Evolutionary conservation across 768 basidiomycete species (phyloP), one percentile per base, ranked within the genome.

Genomic region (Lentinus tigrinus): DNA sequence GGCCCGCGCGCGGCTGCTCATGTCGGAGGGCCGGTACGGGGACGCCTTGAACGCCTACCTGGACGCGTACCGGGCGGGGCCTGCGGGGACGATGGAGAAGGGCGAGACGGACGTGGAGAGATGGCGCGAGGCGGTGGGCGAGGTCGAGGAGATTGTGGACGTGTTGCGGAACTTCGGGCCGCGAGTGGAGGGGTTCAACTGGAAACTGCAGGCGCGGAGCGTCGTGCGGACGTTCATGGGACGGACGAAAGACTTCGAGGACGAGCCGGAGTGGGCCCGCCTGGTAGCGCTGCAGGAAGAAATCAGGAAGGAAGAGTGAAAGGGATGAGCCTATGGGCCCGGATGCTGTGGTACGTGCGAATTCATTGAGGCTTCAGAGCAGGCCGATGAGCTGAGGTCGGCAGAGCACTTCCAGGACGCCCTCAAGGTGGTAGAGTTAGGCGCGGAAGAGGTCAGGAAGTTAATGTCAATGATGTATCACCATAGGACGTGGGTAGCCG

Each of bases 181-280:
- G 48, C 78, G 81, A 53, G 82, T 81, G 38, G 79, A 71, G 52
- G 74, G 77, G 53, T 72, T 69, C 57, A 88, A 86, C 61, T 98
- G 97, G 97, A 83, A 79, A 71, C 81, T 91, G 65, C 93, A 96
- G 73, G 92, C 86, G 43, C 81, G 89, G 53, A 95, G 93, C 60
- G 78, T 98, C 56, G 81, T 98, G 58, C 79, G 95, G 73, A 89
- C 87, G 51, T 98, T 98, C 73, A 81, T 92, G 74, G 95, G 91
- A 7, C 78, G 91, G 58, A 93, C 91, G 58, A 87, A 78, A 72
- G 91, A 76, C 57, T 98, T 95, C 63, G 91, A 89, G 71, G 95
- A 95, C 51, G 91, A 97, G 70, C 81, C 85, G 4, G 94, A 93
- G 75, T 98, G 91, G 88, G 70, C 76, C 26, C 76, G 78, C 60